Evolutionary conservation across 108 stramenopile genomes (phyloP).

Genomic region (Cyclostephanos tholiformis): DNA sequence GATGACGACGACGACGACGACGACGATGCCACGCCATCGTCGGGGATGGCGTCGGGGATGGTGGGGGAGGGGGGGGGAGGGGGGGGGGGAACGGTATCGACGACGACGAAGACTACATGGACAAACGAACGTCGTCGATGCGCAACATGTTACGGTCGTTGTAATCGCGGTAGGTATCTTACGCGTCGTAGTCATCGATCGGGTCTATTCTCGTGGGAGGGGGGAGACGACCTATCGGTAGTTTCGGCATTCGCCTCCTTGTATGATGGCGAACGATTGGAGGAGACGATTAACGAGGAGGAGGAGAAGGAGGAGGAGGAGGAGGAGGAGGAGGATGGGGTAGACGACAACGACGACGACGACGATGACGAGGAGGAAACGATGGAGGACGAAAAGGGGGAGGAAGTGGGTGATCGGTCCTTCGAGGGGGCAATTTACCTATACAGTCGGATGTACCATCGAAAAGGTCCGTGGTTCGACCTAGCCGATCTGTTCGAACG

Average conservation of each 20-base stretch:
- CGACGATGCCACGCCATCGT: too few species aligned
- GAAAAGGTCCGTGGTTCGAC: slow-evolving; percentile 85
- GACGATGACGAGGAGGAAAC: not conserved
- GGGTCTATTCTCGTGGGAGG: slow-evolving; percentile 68
- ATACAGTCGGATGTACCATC: slow-evolving; percentile 74
- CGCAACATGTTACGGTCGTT: too few species aligned
- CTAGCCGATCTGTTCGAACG: slow-evolving; percentile 66
- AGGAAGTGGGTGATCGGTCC: slow-evolving; percentile 5
- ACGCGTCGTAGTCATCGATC: not conserved
- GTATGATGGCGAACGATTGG: slow-evolving; percentile 28
- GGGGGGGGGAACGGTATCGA: too few species aligned
- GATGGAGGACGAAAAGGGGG: not conserved
- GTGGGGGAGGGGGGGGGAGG: too few species aligned
- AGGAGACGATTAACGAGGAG: too few species aligned
- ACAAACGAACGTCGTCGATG: too few species aligned
- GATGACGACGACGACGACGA: too few species aligned
- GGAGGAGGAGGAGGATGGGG: slow-evolving; percentile 9
- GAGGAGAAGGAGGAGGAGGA: not conserved
- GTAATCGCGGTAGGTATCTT: too few species aligned
- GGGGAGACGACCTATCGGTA: slow-evolving; percentile 78
- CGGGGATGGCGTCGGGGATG: too few species aligned
- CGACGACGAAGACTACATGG: too few species aligned
- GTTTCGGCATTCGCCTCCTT: slow-evolving; percentile 54
- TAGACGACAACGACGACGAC: not conserved
- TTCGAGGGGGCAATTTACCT: slow-evolving; percentile 66